Base-by-base conservation (phyloP, 2,329 filamentous ascomycete genomes). In the Calonectria pseudoturangicola region DNA sequence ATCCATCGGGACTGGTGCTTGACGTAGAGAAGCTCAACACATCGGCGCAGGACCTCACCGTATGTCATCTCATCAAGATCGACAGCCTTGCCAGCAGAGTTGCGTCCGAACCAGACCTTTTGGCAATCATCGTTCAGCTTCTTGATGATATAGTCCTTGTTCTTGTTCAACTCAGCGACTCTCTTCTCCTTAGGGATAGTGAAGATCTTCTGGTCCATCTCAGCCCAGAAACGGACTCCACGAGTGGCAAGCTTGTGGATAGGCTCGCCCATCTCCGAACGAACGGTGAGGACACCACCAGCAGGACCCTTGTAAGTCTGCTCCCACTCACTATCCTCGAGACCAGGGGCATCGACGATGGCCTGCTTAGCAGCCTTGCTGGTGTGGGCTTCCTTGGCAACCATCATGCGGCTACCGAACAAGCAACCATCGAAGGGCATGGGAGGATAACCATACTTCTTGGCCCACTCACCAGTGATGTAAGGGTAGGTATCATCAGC, bases 161-260 rank as follows among this genome's bases (percentile, higher is more conserved):
- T 93, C 87, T 97, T 97, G 88, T 95, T 95, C 50, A 98, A 89
- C 86, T 97, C 95, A 2, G 93, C 90, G 27, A 98, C 88, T 50
- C 95, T 93, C 89, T 98, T 98, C 82, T 96, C 95, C 88, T 98
- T 98, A 85, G 98, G 96, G 62, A 99, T 88, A 82, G 92, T 94
- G 88, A 99, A 99, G 81, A 99, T 98, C 87, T 98, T 98, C 85
- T 97, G 92, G 82, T 99, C 97, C 95, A 99, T 98, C 87, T 99
- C 97, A 63, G 95, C 93, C 97, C 97, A 99, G 89, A 99, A 98
- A 68, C 92, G 89, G 60, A 99, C 96, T 90, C 97, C 97, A 72
- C 97, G 94, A 62, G 97, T 99, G 18, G 97, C 97, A 72, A 99
- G 91, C 88, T 99, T 99, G 89, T 99, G 97, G 74, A 99, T 99